A percentile compares a stretch with the other conserved stretches of the same genome.
Evolutionary conservation across 345 rosid genomes (phyloP).

Genomic region (Reutealis trisperma): DNA sequence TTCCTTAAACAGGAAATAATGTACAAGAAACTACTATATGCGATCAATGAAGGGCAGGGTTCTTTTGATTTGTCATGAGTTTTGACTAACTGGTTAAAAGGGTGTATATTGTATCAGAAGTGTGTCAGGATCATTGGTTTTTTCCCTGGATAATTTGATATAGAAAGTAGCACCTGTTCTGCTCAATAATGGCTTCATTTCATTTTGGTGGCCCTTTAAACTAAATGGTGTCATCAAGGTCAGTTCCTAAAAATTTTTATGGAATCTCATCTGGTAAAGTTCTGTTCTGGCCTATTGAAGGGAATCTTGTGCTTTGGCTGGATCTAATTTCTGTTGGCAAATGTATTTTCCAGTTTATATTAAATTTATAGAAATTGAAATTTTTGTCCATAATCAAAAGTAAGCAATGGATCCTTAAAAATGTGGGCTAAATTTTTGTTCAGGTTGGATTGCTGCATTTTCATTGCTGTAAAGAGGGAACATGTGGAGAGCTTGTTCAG

Average conservation of each 20-base stretch:
- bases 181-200: slow-evolving; percentile 45
- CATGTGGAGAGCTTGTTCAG: slow-evolving; percentile 21
- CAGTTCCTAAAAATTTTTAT: slow-evolving; percentile 14
- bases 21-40: slow-evolving; percentile 87
- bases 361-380: neutral
- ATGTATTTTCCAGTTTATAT: neutral
- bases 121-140: slow-evolving; percentile 13
- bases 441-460: slow-evolving; percentile 18
- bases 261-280: neutral
- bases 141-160: slow-evolving; percentile 33
- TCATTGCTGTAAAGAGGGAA: slow-evolving; percentile 21
- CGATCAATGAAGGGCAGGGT: slow-evolving; percentile 97
- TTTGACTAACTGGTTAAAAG: slow-evolving; percentile 26
- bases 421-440: slow-evolving; percentile 11
- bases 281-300: neutral
- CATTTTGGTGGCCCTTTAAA: slow-evolving; percentile 10
- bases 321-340: neutral
- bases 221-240: slow-evolving; percentile 34
- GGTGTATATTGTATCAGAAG: slow-evolving; percentile 35
- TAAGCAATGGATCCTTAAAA: neutral
- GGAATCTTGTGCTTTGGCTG: neutral
- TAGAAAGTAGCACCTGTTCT: slow-evolving; percentile 29
- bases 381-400: neutral
- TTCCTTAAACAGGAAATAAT: slow-evolving; percentile 77
- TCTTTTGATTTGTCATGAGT: slow-evolving; percentile 91